Percentiles rank a stretch among this genome's conserved stretches.
These are phyloP conservation scores for Talaromyces funiculosus DNA, from an alignment of 2,329 filamentous ascomycete genomes.

Conservation along the genomic window DNA sequence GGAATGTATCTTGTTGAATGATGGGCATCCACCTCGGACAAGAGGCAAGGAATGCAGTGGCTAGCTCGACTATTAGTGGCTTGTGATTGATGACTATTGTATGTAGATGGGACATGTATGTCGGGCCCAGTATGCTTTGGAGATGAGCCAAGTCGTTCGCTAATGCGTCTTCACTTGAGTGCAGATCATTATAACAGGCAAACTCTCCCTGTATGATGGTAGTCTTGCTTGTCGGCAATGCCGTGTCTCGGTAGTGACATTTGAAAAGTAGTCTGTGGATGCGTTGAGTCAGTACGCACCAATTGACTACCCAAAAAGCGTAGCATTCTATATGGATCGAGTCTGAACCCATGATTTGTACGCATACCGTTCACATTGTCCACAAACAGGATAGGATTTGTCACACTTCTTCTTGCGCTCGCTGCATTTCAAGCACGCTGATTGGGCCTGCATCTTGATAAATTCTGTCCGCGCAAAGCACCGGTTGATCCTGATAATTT, in stretches of 20 bases:
- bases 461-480: background rate
- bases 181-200: background rate
- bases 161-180: background rate
- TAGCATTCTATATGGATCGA: background rate
- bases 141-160: background rate
- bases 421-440: slow-evolving; percentile 7
- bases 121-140: background rate
- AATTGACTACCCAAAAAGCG: background rate
- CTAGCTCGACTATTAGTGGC: background rate
- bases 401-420: slow-evolving; percentile 12
- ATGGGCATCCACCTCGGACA: slow-evolving; percentile 11
- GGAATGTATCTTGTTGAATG: background rate
- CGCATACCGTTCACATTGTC: slow-evolving; percentile 11
- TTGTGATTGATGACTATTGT: background rate
- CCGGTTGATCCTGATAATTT: background rate
- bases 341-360: background rate
- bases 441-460: background rate
- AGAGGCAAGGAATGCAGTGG: slow-evolving; percentile 4
- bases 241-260: slow-evolving; percentile 3
- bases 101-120: background rate
- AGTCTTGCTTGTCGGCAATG: background rate
- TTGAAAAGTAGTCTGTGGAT: slow-evolving; percentile 5
- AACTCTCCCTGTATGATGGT: background rate
- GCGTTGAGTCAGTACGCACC: background rate
- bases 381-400: slow-evolving; percentile 2